A percentile compares a stretch with the other conserved stretches of the same genome.
phyloP scores from a whole-genome alignment of 768 basidiomycete genomes.

The Hebeloma cylindrosporum region DNA sequence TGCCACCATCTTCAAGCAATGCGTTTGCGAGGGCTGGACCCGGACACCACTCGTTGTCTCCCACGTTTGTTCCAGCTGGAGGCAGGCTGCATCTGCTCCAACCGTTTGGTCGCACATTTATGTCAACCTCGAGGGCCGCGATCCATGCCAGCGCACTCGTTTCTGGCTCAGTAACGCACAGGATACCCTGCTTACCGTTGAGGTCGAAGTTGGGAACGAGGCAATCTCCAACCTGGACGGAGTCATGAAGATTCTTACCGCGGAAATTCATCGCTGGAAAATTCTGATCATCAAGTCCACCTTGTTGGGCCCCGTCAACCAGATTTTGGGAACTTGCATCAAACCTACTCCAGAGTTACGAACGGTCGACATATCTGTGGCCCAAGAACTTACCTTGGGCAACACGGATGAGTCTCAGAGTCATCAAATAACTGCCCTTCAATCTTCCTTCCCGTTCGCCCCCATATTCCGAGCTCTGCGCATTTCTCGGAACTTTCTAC shows the following conservation, averaged over 20 bases:
- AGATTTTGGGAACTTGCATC: constrained; percentile 38
- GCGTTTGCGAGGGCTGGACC: constrained; percentile 51
- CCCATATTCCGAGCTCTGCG: constrained; percentile 34
- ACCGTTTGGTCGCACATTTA: constrained; percentile 59
- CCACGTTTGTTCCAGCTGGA: constrained; percentile 61
- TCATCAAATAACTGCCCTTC: constrained; percentile 27
- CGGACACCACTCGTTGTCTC: constrained; percentile 55
- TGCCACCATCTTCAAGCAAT: constrained; percentile 51
- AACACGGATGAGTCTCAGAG: constrained; percentile 14
- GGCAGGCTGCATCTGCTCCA: constrained; percentile 50
- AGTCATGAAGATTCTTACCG: constrained; percentile 42
- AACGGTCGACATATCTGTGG: constrained; percentile 30
- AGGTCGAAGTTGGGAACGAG: constrained; percentile 38
- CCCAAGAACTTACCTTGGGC: constrained; percentile 28
- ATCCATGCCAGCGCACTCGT: constrained; percentile 41
- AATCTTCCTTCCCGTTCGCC: constrained; percentile 30
- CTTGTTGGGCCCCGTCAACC: constrained; percentile 37
- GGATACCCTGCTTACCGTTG: constrained; percentile 43
- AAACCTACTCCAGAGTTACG: constrained; percentile 36
- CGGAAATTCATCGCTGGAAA: constrained; percentile 43
- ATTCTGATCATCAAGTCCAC: constrained; percentile 40
- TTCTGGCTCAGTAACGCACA: constrained; percentile 53
- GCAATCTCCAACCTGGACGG: constrained; percentile 28
- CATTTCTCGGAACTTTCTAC: constrained; percentile 36
- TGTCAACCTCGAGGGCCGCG: constrained; percentile 44